Conservation (phyloP, 768 basidiomycete species). For the Antrodiella citrinella region DNA sequence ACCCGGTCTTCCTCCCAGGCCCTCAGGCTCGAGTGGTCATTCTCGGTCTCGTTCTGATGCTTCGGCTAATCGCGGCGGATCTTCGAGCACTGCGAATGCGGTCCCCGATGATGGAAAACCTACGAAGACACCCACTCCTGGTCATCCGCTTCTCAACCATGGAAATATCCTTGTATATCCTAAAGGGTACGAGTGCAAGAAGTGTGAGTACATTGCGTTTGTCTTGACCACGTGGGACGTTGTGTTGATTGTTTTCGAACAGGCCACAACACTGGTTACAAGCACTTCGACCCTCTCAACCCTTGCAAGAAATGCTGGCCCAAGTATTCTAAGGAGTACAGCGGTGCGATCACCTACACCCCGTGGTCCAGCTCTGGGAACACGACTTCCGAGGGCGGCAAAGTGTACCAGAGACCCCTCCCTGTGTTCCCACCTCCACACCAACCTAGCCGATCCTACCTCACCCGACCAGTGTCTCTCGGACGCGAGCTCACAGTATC, state of each 20-base stretch:
- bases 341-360: constrained; percentile 51
- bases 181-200: constrained; percentile 47
- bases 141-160: constrained; percentile 56
- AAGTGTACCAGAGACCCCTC: constrained; percentile 15
- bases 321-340: constrained; percentile 54
- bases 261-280: constrained; percentile 76
- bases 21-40: not conserved
- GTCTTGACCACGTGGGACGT: too few species aligned
- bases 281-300: constrained; percentile 52
- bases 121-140: constrained; percentile 52
- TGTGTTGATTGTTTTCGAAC: too few species aligned
- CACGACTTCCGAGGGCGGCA: constrained; percentile 1
- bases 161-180: constrained; percentile 69
- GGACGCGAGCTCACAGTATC: too few species aligned
- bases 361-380: constrained; percentile 23
- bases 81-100: too few species aligned
- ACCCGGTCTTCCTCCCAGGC: not conserved
- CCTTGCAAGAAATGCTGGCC: constrained; percentile 75
- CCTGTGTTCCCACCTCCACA: constrained; percentile 11
- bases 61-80: too few species aligned
- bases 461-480: not conserved
- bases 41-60: constrained; percentile 27
- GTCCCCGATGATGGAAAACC: constrained; percentile 60
- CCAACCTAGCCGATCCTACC: too few species aligned
- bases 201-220: constrained; percentile 42